Conservation (phyloP, 805 yeast species). For the Candida nonsorbophila region DNA sequence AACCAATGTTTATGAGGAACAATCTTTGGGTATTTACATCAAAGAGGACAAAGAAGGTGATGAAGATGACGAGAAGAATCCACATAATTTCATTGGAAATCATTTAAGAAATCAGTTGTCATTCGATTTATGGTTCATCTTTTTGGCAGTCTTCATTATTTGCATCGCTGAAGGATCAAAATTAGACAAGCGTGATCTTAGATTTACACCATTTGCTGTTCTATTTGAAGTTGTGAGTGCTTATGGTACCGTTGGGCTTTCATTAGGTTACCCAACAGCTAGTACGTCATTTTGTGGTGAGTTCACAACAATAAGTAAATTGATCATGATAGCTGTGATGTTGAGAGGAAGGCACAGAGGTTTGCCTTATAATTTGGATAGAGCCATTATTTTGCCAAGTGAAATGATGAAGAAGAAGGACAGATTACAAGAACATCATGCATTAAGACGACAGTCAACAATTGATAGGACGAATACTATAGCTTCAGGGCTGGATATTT, state of each 20-base stretch:
- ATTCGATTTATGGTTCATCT: conserved; percentile 91
- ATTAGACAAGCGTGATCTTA: conserved; percentile 36
- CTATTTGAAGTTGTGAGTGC: conserved; percentile 91
- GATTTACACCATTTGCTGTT: conserved; percentile 64
- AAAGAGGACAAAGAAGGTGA: conserved; percentile 23
- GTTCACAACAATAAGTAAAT: conserved; percentile 68
- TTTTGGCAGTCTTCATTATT: conserved; percentile 77
- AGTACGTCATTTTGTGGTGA: conserved; percentile 69
- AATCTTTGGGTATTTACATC: conserved; percentile 83
- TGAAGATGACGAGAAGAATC: conserved; percentile 32
- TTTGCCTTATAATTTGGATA: conserved; percentile 84
- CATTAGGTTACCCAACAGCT: conserved; percentile 72
- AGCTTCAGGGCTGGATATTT: conserved; percentile 8
- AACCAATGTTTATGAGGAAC: conserved; percentile 97
- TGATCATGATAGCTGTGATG: conserved; percentile 85
- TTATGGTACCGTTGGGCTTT: conserved; percentile 93
- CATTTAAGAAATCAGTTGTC: conserved; percentile 91
- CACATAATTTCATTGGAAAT: conserved; percentile 66
- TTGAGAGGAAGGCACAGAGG: conserved; percentile 97
- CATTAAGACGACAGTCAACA: conserved; percentile 24
- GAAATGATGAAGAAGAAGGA: conserved; percentile 61
- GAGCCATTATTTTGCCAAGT: conserved; percentile 86
- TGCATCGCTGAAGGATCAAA: conserved; percentile 79
- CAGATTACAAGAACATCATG: conserved; percentile 51
- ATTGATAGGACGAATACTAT: conserved; percentile 15